Evolutionary conservation across 768 basidiomycete genomes (phyloP).

Genomic region (Hygrophorus russula): DNA sequence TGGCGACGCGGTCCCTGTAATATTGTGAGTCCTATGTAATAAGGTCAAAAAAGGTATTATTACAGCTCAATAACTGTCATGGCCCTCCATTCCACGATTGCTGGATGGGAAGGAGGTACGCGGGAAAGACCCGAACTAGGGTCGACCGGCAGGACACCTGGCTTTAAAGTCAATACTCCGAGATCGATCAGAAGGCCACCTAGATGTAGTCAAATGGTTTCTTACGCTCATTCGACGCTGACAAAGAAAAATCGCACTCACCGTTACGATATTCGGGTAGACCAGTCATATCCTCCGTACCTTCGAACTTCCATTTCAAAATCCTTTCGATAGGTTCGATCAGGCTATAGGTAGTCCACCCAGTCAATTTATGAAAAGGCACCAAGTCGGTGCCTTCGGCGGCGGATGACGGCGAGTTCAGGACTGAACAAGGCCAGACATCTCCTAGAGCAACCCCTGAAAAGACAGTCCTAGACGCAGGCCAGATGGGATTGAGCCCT

Average conservation of each 20-base stretch:
- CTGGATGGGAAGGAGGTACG: slow-evolving; percentile 69
- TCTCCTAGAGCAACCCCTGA: slow-evolving; percentile 73
- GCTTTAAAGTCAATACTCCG: slow-evolving; percentile 63
- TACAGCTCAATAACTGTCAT: slow-evolving; percentile 91
- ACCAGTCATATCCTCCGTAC: slow-evolving; percentile 79
- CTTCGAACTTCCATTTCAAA: slow-evolving; percentile 74
- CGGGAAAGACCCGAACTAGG: slow-evolving; percentile 43
- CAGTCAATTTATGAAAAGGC: slow-evolving; percentile 93
- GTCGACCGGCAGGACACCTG: slow-evolving; percentile 40
- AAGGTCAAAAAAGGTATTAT: slow-evolving; percentile 17
- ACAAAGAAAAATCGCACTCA: slow-evolving; percentile 14
- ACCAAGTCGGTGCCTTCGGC: slow-evolving; percentile 61
- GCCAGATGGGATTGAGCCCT: slow-evolving; percentile 85
- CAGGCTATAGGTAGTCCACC: slow-evolving; percentile 88
- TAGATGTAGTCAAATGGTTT: slow-evolving; percentile 15
- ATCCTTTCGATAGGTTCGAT: slow-evolving; percentile 73
- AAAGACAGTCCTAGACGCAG: slow-evolving; percentile 55
- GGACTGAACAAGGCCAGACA: slow-evolving; percentile 78
- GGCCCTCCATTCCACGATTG: slow-evolving; percentile 93
- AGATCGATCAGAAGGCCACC: slow-evolving; percentile 85
- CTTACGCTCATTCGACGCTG: neutral
- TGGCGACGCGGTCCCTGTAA: slow-evolving; percentile 66
- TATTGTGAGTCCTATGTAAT: neutral
- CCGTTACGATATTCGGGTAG: slow-evolving; percentile 95
- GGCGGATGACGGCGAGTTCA: slow-evolving; percentile 13